phyloP scores from a whole-genome alignment of 2,329 filamentous ascomycete species.

The Didymella pinodella region DNA sequence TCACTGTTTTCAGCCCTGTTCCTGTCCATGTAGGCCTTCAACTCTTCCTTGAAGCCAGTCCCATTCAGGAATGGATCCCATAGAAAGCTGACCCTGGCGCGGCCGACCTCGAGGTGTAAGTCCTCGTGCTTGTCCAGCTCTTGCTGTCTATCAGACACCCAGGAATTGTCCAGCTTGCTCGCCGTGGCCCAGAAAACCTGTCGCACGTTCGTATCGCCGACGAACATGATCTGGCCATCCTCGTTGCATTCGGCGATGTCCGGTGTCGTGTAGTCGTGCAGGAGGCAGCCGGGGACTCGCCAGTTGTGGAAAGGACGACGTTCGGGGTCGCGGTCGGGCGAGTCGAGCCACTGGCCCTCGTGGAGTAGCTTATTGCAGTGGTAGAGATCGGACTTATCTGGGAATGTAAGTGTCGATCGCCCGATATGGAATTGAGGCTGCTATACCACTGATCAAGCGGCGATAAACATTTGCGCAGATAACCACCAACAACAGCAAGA shows the following conservation, averaged over 20 bases:
- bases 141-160: constrained; percentile 46
- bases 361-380: constrained; percentile 63
- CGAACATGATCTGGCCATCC: constrained; percentile 63
- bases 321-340: constrained; percentile 41
- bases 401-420: background rate
- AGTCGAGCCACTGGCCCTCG: constrained; percentile 61
- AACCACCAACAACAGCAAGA: constrained; percentile 22
- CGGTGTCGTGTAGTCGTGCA: constrained; percentile 62
- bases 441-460: constrained; percentile 17
- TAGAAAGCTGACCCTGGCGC: constrained; percentile 63
- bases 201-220: constrained; percentile 67
- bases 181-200: constrained; percentile 68
- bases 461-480: constrained; percentile 26
- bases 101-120: constrained; percentile 55
- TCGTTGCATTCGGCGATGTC: constrained; percentile 63
- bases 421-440: background rate
- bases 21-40: constrained; percentile 48
- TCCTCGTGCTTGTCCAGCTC: constrained; percentile 50
- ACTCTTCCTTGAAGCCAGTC: constrained; percentile 52
- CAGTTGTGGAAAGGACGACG: constrained; percentile 57
- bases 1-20: constrained; percentile 16
- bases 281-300: constrained; percentile 67
- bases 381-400: constrained; percentile 58
- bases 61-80: constrained; percentile 71
- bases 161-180: constrained; percentile 54